Evolutionary conservation across 2,329 filamentous ascomycete species (phyloP), one percentile per base, ranked within the genome.

Genomic region (Lasiodiplodia theobromae): DNA sequence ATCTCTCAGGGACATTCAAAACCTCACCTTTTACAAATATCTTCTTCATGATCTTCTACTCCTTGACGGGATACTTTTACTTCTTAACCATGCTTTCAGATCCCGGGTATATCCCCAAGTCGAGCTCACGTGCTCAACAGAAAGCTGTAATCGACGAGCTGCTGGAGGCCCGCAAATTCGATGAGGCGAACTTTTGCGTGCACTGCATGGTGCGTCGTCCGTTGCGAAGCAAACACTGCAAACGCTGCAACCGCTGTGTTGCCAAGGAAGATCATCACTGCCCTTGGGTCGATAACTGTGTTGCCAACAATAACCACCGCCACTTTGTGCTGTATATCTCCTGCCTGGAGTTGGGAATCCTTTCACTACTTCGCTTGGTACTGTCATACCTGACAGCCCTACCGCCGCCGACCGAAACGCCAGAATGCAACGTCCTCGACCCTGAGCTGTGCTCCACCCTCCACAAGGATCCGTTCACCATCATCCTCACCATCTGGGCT

Each of bases 231-330:
- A 99, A 98, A 84, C 96, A 99, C 81, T 99, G 96, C 82, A 91
- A 91, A 76, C 87, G 92, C 70, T 99, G 96, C 78, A 89, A 92
- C 74, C 91, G 95, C 71, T 99, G 96, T 78, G 92, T 99, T 66
- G 94, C 95, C 67, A 97, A 96, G 80, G 93, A 97, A 81, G 96
- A 99, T 77, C 96, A 99, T 76, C 96, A 99, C 77, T 99, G 96
- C 76, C 96, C 96, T 0, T 99, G 96, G 96, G 92, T 98, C 28
- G 92, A 97, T 81, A 98, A 97, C 80, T 99, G 96, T 75, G 88
- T 99, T 52, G 96, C 93, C 53, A 88, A 96, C 71, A 98, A 98
- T 82, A 99, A 98, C 78, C 92, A 98, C 76, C 90, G 96, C 16
- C 94, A 97, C 74, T 99, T 99, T 80, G 92, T 97, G 75, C 83